phyloP scores from a whole-genome alignment of 176 grass and related monocot species.

The Typha latifolia region DNA sequence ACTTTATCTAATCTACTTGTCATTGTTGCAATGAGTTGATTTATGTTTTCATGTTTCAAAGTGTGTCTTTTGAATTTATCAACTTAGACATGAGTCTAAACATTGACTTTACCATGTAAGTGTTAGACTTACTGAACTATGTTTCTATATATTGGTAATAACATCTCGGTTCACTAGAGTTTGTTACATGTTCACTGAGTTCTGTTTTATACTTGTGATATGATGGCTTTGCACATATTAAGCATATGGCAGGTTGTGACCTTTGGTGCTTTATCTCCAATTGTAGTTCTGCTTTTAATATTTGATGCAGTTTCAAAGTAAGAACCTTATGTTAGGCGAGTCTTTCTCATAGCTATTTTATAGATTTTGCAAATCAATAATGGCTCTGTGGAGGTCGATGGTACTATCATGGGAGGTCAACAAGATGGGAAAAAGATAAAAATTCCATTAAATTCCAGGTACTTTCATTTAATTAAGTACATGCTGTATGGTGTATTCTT shows the following conservation, averaged over 20 bases:
- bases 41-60: too few relatives aligned
- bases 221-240: neutral
- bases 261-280: neutral
- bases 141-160: too few relatives aligned
- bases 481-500: neutral
- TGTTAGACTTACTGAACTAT: too few relatives aligned
- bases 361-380: constrained; percentile 91
- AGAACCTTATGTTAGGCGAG: neutral
- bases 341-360: constrained; percentile 13
- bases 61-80: too few relatives aligned
- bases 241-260: neutral
- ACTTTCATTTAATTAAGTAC: neutral
- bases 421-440: constrained; percentile 86
- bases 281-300: neutral
- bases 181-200: neutral
- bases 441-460: constrained; percentile 93
- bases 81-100: too few relatives aligned
- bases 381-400: constrained; percentile 85
- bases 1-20: too few relatives aligned
- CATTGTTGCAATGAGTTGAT: too few relatives aligned
- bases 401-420: constrained; percentile 63
- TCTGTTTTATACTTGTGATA: constrained; percentile 1
- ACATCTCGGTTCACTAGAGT: neutral
- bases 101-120: too few relatives aligned
- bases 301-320: constrained; percentile 3